Evolutionary conservation across 176 grass and related monocot genomes (phyloP).

Genomic region (Elymus sibiricus): DNA sequence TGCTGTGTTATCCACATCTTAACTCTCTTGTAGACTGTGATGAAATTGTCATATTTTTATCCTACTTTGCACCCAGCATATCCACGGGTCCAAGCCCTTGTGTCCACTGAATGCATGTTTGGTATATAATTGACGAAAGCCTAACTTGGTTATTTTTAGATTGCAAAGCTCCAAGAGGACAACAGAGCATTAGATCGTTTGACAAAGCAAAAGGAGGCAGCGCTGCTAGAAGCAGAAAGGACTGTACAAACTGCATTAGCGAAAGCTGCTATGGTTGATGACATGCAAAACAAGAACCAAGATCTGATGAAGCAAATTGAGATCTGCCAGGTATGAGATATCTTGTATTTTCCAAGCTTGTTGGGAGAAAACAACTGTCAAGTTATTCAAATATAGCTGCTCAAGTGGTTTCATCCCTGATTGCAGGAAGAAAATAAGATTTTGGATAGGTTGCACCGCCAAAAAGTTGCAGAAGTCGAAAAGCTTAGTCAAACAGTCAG

Average conservation of each 20-base stretch:
- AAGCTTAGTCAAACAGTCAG: conserved; percentile 89
- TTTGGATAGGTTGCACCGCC: conserved; percentile 82
- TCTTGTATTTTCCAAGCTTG: conserved; percentile 1
- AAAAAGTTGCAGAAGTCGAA: conserved; percentile 96
- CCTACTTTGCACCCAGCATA: background rate
- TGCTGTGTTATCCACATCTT: background rate
- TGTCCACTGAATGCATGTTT: conserved; percentile 7
- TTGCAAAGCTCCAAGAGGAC: conserved; percentile 92
- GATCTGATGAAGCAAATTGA: conserved; percentile 98
- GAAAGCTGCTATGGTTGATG: conserved; percentile 96
- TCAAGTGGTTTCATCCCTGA: background rate
- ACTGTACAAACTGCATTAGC: conserved; percentile 89
- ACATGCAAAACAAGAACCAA: conserved; percentile 97
- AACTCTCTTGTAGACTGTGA: background rate
- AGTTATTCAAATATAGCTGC: conserved; percentile 1
- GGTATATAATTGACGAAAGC: conserved; percentile 8
- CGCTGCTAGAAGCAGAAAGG: conserved; percentile 86
- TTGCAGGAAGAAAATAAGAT: conserved; percentile 97
- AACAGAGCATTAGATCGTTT: conserved; percentile 92
- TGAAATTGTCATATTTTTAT: conserved; percentile 10
- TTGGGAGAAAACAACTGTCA: background rate
- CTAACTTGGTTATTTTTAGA: conserved; percentile 48
- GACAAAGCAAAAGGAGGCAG: conserved; percentile 96
- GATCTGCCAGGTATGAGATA: conserved; percentile 72
- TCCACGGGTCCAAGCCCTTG: background rate